A percentile compares a stretch with the other conserved stretches of the same genome.
phyloP scores from a whole-genome alignment of 345 rosid genomes.

The Lepidium didymum region DNA sequence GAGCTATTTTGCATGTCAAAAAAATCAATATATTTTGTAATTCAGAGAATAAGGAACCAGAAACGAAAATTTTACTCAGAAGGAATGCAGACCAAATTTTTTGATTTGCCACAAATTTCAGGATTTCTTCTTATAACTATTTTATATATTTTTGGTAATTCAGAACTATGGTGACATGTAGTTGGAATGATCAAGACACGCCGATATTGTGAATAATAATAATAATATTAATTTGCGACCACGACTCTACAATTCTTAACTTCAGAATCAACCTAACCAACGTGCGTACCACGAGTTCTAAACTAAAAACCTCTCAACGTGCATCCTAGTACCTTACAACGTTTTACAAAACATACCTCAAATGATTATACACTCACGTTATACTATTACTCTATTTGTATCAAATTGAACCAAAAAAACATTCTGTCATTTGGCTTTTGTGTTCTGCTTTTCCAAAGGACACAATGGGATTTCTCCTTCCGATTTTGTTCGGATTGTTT shows the following conservation, averaged over 20 bases:
- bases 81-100: no score
- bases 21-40: no score
- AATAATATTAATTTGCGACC: slow-evolving; percentile 10
- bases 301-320: slow-evolving; percentile 19
- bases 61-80: no score
- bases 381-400: background rate
- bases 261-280: slow-evolving; percentile 9
- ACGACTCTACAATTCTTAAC: slow-evolving; percentile 14
- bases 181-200: slow-evolving; percentile 22
- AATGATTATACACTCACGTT: slow-evolving; percentile 5
- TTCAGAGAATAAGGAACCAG: no score
- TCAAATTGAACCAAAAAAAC: background rate
- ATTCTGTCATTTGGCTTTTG: background rate
- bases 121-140: no score
- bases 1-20: no score
- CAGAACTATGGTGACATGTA: background rate
- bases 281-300: slow-evolving; percentile 23
- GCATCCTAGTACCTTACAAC: slow-evolving; percentile 23
- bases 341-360: slow-evolving; percentile 1
- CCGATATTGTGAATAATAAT: background rate
- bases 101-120: no score
- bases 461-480: slow-evolving; percentile 10
- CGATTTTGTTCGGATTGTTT: slow-evolving; percentile 14
- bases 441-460: background rate
- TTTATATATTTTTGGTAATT: no score